phyloP scores from a whole-genome alignment of 208 protist species.

The Leishmania turanica region DNA sequence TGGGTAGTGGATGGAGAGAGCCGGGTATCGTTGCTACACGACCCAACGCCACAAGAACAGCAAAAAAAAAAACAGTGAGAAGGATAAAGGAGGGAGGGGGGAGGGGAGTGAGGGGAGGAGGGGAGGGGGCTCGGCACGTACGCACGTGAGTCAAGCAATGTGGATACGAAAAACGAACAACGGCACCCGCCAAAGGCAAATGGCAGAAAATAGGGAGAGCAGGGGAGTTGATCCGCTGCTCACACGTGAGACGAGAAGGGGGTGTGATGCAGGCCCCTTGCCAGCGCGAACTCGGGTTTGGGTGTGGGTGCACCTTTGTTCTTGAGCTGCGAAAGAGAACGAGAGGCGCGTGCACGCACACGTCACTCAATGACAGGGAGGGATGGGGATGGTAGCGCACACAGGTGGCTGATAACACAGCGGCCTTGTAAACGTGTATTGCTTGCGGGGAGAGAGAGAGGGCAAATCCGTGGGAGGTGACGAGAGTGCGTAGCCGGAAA shows the following conservation, averaged over 20 bases:
- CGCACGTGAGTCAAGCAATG: background rate
- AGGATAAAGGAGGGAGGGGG: background rate
- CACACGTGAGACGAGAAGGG: background rate
- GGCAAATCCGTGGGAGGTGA: background rate
- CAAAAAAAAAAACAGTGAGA: background rate
- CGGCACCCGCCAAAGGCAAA: background rate
- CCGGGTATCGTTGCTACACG: background rate
- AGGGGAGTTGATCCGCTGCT: background rate
- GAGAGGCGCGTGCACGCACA: constrained; percentile 1
- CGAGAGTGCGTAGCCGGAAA: background rate
- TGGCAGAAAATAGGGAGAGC: background rate
- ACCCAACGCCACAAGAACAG: background rate
- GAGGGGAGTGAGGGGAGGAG: no score
- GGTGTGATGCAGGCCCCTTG: background rate
- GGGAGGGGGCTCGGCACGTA: background rate
- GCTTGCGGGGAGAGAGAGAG: background rate
- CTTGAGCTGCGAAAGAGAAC: background rate
- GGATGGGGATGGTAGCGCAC: background rate
- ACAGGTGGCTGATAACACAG: background rate
- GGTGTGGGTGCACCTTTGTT: background rate
- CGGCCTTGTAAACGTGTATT: background rate
- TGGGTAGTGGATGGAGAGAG: background rate
- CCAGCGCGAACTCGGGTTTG: background rate
- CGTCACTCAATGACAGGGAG: background rate
- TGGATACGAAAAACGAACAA: background rate